A percentile compares a stretch with the other conserved stretches of the same genome.
Evolutionary conservation across 1,284 basidiomycete species (phyloP).

Genomic region (Leccinum holopus): DNA sequence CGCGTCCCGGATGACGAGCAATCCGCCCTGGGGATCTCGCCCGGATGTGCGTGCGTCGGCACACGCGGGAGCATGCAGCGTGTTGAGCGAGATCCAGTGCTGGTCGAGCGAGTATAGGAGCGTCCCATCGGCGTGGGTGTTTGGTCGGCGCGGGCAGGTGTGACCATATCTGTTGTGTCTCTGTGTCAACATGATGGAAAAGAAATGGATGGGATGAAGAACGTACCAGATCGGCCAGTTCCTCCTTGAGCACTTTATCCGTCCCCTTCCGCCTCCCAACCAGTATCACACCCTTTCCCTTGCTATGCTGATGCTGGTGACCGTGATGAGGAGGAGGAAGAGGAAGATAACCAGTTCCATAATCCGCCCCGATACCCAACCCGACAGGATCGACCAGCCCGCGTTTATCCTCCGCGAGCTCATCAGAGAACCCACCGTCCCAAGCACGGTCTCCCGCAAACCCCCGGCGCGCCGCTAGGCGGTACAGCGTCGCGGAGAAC

Average conservation of each 20-base stretch:
- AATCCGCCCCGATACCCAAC: slow-evolving; percentile 18
- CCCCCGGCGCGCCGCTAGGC: slow-evolving; percentile 74
- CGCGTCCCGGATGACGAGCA: slow-evolving; percentile 62
- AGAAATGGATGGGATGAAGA: background rate
- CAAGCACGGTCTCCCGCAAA: slow-evolving; percentile 61
- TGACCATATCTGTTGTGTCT: slow-evolving; percentile 56
- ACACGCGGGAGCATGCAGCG: slow-evolving; percentile 64
- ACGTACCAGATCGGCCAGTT: slow-evolving; percentile 61
- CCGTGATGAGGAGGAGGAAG: background rate
- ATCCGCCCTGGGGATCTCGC: slow-evolving; percentile 39
- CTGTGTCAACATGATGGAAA: background rate
- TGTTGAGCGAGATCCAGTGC: slow-evolving; percentile 90
- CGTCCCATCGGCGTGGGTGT: slow-evolving; percentile 76
- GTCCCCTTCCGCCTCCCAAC: slow-evolving; percentile 57
- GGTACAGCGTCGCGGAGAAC: slow-evolving; percentile 62
- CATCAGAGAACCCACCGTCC: slow-evolving; percentile 53
- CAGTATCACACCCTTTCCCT: slow-evolving; percentile 44
- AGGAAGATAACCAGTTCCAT: background rate
- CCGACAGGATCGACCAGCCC: slow-evolving; percentile 22
- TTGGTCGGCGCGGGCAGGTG: slow-evolving; percentile 80
- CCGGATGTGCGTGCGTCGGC: slow-evolving; percentile 22
- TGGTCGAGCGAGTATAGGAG: slow-evolving; percentile 94
- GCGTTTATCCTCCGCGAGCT: slow-evolving; percentile 31
- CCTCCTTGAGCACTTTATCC: slow-evolving; percentile 48
- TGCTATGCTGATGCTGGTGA: background rate